phyloP scores from a whole-genome alignment of 768 basidiomycete species.

The Tricholoma matsutake region DNA sequence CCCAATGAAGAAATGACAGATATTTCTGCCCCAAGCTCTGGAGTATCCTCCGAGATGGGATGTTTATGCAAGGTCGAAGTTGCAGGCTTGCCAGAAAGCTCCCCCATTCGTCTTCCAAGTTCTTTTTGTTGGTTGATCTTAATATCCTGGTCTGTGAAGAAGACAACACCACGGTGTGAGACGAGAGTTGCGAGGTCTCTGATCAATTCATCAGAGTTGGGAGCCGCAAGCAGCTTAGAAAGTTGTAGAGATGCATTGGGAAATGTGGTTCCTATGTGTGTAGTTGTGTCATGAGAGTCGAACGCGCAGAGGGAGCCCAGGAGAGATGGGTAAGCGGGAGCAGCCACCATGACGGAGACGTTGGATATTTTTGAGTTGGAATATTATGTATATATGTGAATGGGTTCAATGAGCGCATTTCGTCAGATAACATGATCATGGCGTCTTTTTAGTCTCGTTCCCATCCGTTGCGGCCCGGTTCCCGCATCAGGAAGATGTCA shows the following conservation, averaged over 20 bases:
- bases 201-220: constrained; percentile 48
- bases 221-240: constrained; percentile 38
- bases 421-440: background rate
- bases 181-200: constrained; percentile 52
- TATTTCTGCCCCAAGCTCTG: constrained; percentile 52
- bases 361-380: no score
- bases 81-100: constrained; percentile 45
- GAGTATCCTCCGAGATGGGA: constrained; percentile 48
- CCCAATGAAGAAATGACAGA: constrained; percentile 47
- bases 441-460: no score
- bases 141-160: constrained; percentile 57
- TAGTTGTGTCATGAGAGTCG: constrained; percentile 41
- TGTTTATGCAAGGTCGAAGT: constrained; percentile 52
- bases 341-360: constrained; percentile 22
- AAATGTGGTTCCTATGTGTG: constrained; percentile 57
- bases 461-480: no score
- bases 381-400: no score
- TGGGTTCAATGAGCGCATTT: no score
- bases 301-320: constrained; percentile 35
- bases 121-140: constrained; percentile 46
- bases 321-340: constrained; percentile 21
- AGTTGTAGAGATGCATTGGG: constrained; percentile 42
- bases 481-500: no score
- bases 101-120: constrained; percentile 47
- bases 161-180: constrained; percentile 60